Evolutionary conservation across 305 asterid species (phyloP), one percentile per base, ranked within the genome.

Genomic region (Fraxinus platypoda): DNA sequence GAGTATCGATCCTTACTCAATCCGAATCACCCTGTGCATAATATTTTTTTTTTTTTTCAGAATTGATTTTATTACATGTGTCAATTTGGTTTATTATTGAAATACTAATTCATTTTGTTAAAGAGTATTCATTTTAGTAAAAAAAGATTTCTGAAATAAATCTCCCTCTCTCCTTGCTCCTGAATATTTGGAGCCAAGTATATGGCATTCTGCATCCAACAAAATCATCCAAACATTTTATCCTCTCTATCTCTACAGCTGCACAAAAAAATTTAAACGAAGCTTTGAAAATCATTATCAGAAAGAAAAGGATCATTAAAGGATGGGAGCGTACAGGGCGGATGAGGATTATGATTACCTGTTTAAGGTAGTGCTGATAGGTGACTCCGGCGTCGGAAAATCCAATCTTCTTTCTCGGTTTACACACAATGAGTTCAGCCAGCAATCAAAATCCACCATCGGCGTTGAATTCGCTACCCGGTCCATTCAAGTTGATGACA

Each of bases 261-360:
- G 33, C 15, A 64, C 5, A 9, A 54, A 54, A 54, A 54, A 54
- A 19, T n/a, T 52, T n/a, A 64, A 12, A 68, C 23, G 4, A 13
- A 68, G 9, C n/a, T 68, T 68, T 13, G 74, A 30, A 30, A 68
- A 59, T 54, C 6, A 54, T 54, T 54, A 23, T 3, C 6, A 23
- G 31, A 62, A 21, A 62, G 71, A 11, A 17, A 62, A 62, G 34
- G 33, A 66, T 66, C 35, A 1, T 26, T 28, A 11, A 28, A 68
- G 37, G 38, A 88, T 90, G 92, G 94, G 92, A 46, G 88, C 97
- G 38, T 94, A 91, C 84, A 90, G 98, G 80, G 96, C 92, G 3
- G 98, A 94, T 78, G 98, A 94, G 88, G 98, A 94, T 87, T 94
- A 94, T 84, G 98, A 94, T 87, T 92, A 92, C 86, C 91, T 94